phyloP scores from a whole-genome alignment of 352 stramenopile genomes.

The Phytophthora idaei region DNA sequence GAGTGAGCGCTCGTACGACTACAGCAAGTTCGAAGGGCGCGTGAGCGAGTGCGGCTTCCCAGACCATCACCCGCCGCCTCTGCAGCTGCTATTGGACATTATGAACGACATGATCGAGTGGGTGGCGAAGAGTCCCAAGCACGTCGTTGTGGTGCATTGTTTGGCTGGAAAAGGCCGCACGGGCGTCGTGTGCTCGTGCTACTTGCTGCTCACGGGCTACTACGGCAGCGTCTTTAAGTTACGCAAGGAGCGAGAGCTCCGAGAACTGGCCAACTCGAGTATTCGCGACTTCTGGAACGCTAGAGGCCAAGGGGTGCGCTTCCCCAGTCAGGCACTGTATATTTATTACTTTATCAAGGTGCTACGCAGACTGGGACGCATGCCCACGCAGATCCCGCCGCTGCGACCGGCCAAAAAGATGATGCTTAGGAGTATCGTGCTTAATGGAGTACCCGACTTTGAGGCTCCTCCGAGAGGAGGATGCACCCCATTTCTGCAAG shows the following conservation, averaged over 20 bases:
- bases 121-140: slow-evolving; percentile 61
- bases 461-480: slow-evolving; percentile 62
- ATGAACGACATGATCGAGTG: slow-evolving; percentile 88
- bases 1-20: slow-evolving; percentile 83
- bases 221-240: slow-evolving; percentile 78
- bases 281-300: slow-evolving; percentile 82
- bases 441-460: slow-evolving; percentile 84
- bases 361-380: slow-evolving; percentile 48
- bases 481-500: slow-evolving; percentile 69
- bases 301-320: slow-evolving; percentile 80
- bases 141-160: slow-evolving; percentile 85
- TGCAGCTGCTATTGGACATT: slow-evolving; percentile 82
- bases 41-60: slow-evolving; percentile 83
- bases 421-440: slow-evolving; percentile 56
- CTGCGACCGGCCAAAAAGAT: slow-evolving; percentile 65
- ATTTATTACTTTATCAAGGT: slow-evolving; percentile 91
- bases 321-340: slow-evolving; percentile 83
- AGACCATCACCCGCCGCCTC: slow-evolving; percentile 79
- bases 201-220: slow-evolving; percentile 73
- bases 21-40: slow-evolving; percentile 69
- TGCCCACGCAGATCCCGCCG: slow-evolving; percentile 61
- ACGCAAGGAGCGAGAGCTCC: slow-evolving; percentile 65
- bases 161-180: slow-evolving; percentile 82
- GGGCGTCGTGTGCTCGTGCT: slow-evolving; percentile 85
- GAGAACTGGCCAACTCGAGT: slow-evolving; percentile 64